These are phyloP conservation scores for Ormosia semicastrata DNA, from an alignment of 306 rosid genomes.

Conservation along the genomic window DNA sequence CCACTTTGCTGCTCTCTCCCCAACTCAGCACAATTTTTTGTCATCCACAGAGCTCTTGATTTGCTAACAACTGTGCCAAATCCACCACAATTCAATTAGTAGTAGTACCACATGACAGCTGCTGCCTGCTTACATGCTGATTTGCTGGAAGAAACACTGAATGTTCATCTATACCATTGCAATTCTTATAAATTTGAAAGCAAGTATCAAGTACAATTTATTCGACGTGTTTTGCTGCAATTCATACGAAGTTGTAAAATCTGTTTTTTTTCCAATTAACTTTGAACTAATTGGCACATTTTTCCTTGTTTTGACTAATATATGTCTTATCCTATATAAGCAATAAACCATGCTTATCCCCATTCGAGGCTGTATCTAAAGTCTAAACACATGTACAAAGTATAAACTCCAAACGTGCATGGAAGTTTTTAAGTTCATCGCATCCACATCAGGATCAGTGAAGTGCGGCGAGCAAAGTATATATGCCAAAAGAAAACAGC, in stretches of 20 bases:
- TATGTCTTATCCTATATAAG: background rate
- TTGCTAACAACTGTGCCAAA: conserved; percentile 22
- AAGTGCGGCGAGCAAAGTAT: conserved; percentile 22
- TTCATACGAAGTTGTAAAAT: background rate
- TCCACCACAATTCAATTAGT: conserved; percentile 15
- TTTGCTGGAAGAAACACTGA: background rate
- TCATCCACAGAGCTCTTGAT: background rate
- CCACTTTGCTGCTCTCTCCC: background rate
- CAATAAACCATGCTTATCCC: background rate
- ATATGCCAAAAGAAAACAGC: background rate
- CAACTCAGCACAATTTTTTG: background rate
- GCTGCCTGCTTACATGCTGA: background rate
- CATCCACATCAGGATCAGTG: background rate
- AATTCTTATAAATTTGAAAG: background rate
- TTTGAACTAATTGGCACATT: background rate
- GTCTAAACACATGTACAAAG: conserved; percentile 2
- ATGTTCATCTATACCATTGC: background rate
- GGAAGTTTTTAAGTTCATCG: background rate
- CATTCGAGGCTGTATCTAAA: background rate
- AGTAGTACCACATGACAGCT: background rate
- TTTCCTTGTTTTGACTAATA: background rate
- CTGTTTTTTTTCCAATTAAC: background rate
- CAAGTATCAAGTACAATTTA: background rate
- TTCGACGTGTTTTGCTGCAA: background rate
- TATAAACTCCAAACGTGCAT: background rate